These are phyloP conservation scores for Sporothrix euskadiensis DNA, from an alignment of 2,329 filamentous ascomycete species.

Conservation along the genomic window DNA sequence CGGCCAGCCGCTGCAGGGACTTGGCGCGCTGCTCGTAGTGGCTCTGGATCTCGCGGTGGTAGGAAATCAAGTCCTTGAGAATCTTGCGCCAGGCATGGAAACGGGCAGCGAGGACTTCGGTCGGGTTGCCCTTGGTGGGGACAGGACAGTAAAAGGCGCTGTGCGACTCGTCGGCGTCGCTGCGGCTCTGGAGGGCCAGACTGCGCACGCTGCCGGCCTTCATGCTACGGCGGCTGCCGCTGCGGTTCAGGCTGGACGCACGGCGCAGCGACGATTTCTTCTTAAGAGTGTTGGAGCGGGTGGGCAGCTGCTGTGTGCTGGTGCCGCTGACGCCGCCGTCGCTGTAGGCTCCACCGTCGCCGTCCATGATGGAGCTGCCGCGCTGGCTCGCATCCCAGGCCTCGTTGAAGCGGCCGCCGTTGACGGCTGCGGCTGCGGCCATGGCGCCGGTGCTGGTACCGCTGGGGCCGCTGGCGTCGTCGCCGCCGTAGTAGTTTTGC, in stretches of 20 bases:
- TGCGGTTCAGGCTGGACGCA: constrained; percentile 73
- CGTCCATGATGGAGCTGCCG: constrained; percentile 64
- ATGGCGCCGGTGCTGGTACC: constrained; percentile 1
- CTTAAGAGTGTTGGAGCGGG: constrained; percentile 72
- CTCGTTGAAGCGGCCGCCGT: constrained; percentile 62
- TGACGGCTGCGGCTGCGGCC: constrained; percentile 34
- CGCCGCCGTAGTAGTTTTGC: constrained; percentile 27
- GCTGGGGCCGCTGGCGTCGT: constrained; percentile 29
- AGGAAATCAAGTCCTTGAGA: constrained; percentile 88
- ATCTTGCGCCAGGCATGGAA: constrained; percentile 97
- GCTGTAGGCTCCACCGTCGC: constrained; percentile 46
- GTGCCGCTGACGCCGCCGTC: constrained; percentile 40
- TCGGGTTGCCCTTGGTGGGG: constrained; percentile 82
- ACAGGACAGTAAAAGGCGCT: constrained; percentile 90
- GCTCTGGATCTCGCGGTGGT: constrained; percentile 87
- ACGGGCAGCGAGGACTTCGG: constrained; percentile 79
- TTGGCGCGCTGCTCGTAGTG: constrained; percentile 88
- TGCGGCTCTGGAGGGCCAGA: constrained; percentile 68
- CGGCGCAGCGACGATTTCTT: constrained; percentile 81
- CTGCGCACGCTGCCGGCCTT: constrained; percentile 85
- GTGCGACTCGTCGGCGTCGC: constrained; percentile 68
- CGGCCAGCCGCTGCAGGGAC: constrained; percentile 76
- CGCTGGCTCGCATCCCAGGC: constrained; percentile 70
- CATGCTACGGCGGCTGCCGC: constrained; percentile 76
- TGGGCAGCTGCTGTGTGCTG: constrained; percentile 41